phyloP scores from a whole-genome alignment of 2,329 filamentous ascomycete species.

The Calonectria multiphialidica region DNA sequence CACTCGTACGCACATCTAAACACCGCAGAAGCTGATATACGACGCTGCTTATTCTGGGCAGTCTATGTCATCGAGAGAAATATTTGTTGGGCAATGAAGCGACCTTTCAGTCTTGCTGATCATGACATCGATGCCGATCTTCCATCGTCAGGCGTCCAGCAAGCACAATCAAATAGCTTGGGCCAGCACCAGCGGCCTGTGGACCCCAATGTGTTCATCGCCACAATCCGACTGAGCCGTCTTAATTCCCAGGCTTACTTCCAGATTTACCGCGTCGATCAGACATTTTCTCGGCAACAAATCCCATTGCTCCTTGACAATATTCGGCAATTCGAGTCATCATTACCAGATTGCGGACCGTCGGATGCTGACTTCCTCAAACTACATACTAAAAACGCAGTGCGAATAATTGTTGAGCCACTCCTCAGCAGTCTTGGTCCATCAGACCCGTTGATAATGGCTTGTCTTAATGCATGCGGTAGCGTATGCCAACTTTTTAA shows the following conservation, averaged over 20 bases:
- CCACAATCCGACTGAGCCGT: slow-evolving; percentile 4
- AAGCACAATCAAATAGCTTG: neutral
- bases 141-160: neutral
- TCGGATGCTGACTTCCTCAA: slow-evolving; percentile 10
- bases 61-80: slow-evolving; percentile 16
- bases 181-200: neutral
- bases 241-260: slow-evolving; percentile 1
- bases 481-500: slow-evolving; percentile 20
- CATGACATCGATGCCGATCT: slow-evolving; percentile 14
- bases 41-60: slow-evolving; percentile 14
- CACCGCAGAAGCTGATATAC: neutral
- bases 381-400: slow-evolving; percentile 1
- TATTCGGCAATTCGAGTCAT: slow-evolving; percentile 3
- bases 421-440: neutral
- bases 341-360: neutral
- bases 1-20: neutral
- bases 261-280: neutral
- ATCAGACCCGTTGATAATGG: neutral
- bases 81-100: slow-evolving; percentile 16
- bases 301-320: slow-evolving; percentile 1
- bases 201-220: neutral
- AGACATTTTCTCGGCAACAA: neutral
- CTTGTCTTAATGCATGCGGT: slow-evolving; percentile 13
- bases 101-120: slow-evolving; percentile 16
- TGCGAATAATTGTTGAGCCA: slow-evolving; percentile 1